Evolutionary conservation across 2,329 filamentous ascomycete species (phyloP).

Genomic region (Paraphoma sp.): DNA sequence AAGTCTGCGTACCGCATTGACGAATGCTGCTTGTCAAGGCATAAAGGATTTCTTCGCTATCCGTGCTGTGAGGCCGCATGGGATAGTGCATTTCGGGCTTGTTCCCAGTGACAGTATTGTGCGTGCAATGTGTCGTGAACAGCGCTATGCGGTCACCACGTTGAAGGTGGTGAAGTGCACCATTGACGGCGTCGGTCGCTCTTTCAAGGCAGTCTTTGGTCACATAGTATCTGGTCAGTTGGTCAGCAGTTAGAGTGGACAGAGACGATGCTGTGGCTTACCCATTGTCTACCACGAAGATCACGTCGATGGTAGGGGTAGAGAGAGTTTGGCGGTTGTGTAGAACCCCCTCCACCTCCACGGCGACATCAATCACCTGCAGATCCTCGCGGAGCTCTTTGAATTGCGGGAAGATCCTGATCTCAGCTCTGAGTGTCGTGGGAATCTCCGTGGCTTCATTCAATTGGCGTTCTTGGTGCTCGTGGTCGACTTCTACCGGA

Average conservation of each 20-base stretch:
- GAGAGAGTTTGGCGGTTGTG: conserved; percentile 26
- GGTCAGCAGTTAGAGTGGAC: neutral
- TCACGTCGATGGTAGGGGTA: conserved; percentile 36
- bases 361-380: conserved; percentile 37
- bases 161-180: conserved; percentile 24
- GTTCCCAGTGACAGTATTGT: conserved; percentile 32
- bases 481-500: conserved; percentile 15
- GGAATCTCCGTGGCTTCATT: conserved; percentile 6
- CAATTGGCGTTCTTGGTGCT: conserved; percentile 1
- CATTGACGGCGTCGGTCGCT: conserved; percentile 24
- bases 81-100: conserved; percentile 33
- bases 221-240: conserved; percentile 33
- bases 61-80: conserved; percentile 17
- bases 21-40: conserved; percentile 25
- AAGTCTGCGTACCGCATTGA: conserved; percentile 27
- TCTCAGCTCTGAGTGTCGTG: conserved; percentile 26
- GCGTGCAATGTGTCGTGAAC: conserved; percentile 41
- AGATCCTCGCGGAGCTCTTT: conserved; percentile 23
- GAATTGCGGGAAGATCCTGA: conserved; percentile 29
- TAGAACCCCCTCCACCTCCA: conserved; percentile 39
- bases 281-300: conserved; percentile 49
- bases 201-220: conserved; percentile 30
- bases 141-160: conserved; percentile 34
- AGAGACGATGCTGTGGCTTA: conserved; percentile 14
- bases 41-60: conserved; percentile 22